Evolutionary conservation across 2,329 filamentous ascomycete genomes (phyloP).

Genomic region (Neofusicoccum parvum): DNA sequence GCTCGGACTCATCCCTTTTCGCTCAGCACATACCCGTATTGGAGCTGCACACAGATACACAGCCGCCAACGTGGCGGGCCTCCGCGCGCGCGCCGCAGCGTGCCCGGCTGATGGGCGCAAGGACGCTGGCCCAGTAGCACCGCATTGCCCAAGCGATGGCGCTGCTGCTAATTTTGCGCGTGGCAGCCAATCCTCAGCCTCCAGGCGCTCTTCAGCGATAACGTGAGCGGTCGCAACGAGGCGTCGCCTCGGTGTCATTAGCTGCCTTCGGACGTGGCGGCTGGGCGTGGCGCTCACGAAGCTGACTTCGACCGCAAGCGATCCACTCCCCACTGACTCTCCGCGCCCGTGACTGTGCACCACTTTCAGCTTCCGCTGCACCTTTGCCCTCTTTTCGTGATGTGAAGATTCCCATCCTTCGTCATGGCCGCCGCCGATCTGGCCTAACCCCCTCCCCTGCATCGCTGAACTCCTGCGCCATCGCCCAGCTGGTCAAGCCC

Average conservation of each 20-base stretch:
- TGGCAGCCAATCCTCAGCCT: slow-evolving; percentile 17
- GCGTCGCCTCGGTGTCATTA: slow-evolving; percentile 10
- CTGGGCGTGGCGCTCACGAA: slow-evolving; percentile 16
- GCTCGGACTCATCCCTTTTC: slow-evolving; percentile 30
- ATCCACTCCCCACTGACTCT: slow-evolving; percentile 16
- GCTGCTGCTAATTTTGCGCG: slow-evolving; percentile 22
- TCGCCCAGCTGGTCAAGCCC: slow-evolving; percentile 12
- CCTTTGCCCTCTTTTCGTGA: slow-evolving; percentile 5
- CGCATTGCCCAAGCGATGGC: slow-evolving; percentile 11
- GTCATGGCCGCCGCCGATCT: slow-evolving; percentile 18
- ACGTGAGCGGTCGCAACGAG: slow-evolving; percentile 17
- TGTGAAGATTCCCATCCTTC: slow-evolving; percentile 10
- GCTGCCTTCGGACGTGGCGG: slow-evolving; percentile 18
- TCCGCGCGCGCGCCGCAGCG: neutral
- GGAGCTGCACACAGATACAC: slow-evolving; percentile 14
- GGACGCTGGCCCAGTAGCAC: neutral
- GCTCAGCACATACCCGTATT: slow-evolving; percentile 22
- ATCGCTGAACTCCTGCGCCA: slow-evolving; percentile 11
- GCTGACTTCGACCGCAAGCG: slow-evolving; percentile 16
- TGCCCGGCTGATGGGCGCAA: slow-evolving; percentile 13
- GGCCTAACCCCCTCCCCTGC: slow-evolving; percentile 12
- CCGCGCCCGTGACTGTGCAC: slow-evolving; percentile 19
- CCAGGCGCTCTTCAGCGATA: slow-evolving; percentile 17
- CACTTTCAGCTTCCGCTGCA: slow-evolving; percentile 17
- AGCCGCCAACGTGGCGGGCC: slow-evolving; percentile 10